Conservation (phyloP, 2,329 filamentous ascomycete genomes). For the Thelonectria olida region DNA sequence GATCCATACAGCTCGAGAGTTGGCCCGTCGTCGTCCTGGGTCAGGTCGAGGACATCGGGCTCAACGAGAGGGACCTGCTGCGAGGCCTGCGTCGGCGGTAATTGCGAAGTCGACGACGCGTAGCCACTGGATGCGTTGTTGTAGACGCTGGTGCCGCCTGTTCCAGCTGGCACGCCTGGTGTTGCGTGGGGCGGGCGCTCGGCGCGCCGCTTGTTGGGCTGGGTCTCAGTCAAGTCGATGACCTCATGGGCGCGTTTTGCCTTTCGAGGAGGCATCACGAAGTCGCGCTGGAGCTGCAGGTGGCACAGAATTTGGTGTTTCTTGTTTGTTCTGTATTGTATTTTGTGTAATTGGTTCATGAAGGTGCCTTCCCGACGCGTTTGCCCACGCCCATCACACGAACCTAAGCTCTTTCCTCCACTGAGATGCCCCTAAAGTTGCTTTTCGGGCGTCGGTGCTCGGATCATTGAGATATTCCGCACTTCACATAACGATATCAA, state of each 20-base stretch:
- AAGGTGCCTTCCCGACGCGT: background rate
- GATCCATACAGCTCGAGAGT: constrained; percentile 58
- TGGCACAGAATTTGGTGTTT: background rate
- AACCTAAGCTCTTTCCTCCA: background rate
- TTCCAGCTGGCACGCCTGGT: constrained; percentile 19
- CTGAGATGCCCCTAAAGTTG: background rate
- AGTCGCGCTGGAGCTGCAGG: background rate
- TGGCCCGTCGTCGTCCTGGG: constrained; percentile 54
- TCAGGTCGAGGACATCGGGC: constrained; percentile 53
- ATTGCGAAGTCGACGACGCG: constrained; percentile 25
- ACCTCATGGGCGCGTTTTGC: constrained; percentile 50
- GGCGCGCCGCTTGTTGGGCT: constrained; percentile 38
- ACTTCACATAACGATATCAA: background rate
- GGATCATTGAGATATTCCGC: constrained; percentile 9
- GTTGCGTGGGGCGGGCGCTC: constrained; percentile 4
- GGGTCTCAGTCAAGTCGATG: constrained; percentile 52
- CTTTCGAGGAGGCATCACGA: constrained; percentile 30
- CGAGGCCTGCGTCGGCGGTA: constrained; percentile 21
- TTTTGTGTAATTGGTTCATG: background rate
- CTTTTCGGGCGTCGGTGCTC: background rate
- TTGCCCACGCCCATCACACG: background rate
- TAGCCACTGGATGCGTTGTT: constrained; percentile 5
- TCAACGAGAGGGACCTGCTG: constrained; percentile 40
- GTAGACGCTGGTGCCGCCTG: constrained; percentile 31
- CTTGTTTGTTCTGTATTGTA: background rate